phyloP scores from a whole-genome alignment of 768 basidiomycete species.

The Tylopilus sp. region DNA sequence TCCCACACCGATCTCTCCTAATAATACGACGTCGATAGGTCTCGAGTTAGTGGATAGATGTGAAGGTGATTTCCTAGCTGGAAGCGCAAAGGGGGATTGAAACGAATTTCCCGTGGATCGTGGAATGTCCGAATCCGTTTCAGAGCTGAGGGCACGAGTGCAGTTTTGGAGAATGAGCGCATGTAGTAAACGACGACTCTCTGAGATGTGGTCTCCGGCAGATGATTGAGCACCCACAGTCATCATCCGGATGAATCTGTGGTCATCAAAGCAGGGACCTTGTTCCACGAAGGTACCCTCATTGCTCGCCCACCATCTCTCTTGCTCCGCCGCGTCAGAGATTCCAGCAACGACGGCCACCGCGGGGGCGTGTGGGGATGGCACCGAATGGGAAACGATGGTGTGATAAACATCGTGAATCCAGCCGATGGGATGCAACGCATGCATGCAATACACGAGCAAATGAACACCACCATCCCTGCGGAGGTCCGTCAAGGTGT shows the following conservation, averaged over 20 bases:
- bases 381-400: conserved; percentile 2
- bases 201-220: conserved; percentile 2
- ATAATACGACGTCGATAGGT: conserved; percentile 32
- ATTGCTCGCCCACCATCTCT: conserved; percentile 21
- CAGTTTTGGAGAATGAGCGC: conserved; percentile 12
- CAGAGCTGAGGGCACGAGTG: background rate
- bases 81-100: conserved; percentile 9
- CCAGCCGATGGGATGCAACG: conserved; percentile 9
- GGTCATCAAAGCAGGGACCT: conserved; percentile 14
- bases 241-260: conserved; percentile 13
- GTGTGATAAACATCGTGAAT: conserved; percentile 9
- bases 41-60: background rate
- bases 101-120: conserved; percentile 9
- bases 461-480: conserved; percentile 15
- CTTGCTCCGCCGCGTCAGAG: conserved; percentile 3
- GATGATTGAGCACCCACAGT: background rate
- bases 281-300: conserved; percentile 4
- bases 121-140: background rate
- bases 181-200: conserved; percentile 13
- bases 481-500: conserved; percentile 9
- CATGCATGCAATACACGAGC: conserved; percentile 22
- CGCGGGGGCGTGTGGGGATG: conserved; percentile 1
- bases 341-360: conserved; percentile 20
- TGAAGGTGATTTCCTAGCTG: conserved; percentile 5
- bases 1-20: conserved; percentile 33